Conservation (phyloP, 805 yeast species). For the Zygotorulaspora florentina region DNA sequence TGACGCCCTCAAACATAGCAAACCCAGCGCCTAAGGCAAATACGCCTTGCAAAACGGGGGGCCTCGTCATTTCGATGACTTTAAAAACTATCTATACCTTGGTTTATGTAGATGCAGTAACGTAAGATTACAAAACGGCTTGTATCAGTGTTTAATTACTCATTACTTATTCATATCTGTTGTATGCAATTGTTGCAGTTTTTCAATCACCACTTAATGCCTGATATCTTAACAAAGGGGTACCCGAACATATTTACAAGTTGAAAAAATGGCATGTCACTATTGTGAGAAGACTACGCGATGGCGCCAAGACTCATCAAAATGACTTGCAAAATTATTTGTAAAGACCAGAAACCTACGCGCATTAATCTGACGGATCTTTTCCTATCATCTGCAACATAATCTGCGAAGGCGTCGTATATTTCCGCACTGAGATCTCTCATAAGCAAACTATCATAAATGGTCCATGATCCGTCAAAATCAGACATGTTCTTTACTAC, state of each 20-base stretch:
- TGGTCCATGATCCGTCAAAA: conserved; percentile 95
- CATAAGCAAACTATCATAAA: conserved; percentile 86
- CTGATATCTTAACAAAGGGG: background rate
- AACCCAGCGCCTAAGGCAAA: conserved; percentile 17
- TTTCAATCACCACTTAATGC: too few relatives aligned
- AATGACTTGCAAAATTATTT: conserved; percentile 72
- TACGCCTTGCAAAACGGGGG: conserved; percentile 17
- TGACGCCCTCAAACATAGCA: conserved; percentile 16
- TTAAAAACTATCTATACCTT: too few relatives aligned
- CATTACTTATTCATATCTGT: too few relatives aligned
- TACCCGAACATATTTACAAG: background rate
- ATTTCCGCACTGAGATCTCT: conserved; percentile 86
- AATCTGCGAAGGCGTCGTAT: conserved; percentile 83
- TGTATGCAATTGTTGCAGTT: too few relatives aligned
- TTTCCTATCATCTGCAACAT: conserved; percentile 83
- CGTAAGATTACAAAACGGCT: background rate
- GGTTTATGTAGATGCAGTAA: too few relatives aligned
- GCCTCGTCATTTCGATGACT: conserved; percentile 14
- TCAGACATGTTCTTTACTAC: conserved; percentile 75
- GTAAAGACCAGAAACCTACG: conserved; percentile 91
- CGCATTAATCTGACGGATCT: conserved; percentile 67
- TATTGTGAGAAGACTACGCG: conserved; percentile 34
- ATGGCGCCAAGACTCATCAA: conserved; percentile 79
- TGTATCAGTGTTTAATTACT: background rate
- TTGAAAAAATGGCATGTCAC: too few relatives aligned